Evolutionary conservation across 148 eudicot genomes (phyloP).

Genomic region (Silene conica): DNA sequence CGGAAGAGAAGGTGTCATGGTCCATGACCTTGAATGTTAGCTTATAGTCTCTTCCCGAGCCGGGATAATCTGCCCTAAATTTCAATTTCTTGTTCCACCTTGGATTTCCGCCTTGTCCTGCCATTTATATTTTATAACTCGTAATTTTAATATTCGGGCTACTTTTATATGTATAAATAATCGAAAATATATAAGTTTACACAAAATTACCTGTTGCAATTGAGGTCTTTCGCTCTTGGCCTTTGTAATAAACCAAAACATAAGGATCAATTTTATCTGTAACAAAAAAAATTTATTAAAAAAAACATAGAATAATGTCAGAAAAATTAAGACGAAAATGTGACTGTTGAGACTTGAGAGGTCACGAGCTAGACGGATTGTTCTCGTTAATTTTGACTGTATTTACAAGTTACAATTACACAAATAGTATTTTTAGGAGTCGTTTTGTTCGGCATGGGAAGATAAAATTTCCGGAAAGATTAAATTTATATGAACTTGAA

Average conservation of each 20-base stretch:
- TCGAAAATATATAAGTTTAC: too few species aligned
- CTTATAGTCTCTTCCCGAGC: conserved; percentile 40
- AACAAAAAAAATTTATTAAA: not conserved
- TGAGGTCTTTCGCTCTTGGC: conserved; percentile 54
- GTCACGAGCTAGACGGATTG: too few species aligned
- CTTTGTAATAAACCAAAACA: conserved; percentile 57
- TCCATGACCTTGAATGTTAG: conserved; percentile 56
- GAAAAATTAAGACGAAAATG: not conserved
- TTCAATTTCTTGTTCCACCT: conserved; percentile 58
- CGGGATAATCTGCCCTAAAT: conserved; percentile 61
- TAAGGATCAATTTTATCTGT: conserved; percentile 64
- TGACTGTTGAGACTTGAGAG: too few species aligned
- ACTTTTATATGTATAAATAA: too few species aligned
- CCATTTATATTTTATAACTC: not conserved
- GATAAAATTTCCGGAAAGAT: too few species aligned
- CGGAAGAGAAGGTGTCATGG: conserved; percentile 69
- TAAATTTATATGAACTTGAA: too few species aligned
- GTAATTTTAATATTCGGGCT: too few species aligned
- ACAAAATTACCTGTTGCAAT: conserved; percentile 42
- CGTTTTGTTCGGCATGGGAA: too few species aligned
- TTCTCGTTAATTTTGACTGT: not conserved
- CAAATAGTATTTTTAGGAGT: not conserved
- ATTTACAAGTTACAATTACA: not conserved
- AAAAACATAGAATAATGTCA: not conserved
- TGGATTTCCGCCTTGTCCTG: conserved; percentile 63